Base-by-base conservation (phyloP, 2,329 filamentous ascomycete species). In the Elsinoe australis region DNA sequence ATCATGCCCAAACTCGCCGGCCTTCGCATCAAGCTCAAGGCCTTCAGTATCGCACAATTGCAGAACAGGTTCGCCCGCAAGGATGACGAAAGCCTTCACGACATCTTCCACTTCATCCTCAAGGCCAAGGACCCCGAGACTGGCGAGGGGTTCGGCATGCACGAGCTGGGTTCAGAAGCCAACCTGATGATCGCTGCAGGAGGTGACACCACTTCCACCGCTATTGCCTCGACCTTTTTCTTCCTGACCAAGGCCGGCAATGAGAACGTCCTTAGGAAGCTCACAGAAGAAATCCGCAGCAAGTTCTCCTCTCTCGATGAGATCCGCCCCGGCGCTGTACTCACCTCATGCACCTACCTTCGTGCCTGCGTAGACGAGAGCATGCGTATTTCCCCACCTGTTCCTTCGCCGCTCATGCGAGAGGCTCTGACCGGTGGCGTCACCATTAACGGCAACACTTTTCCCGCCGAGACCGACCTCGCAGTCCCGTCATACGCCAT, bases 351-450 rank as follows among this genome's bases (percentile, higher is more conserved):
- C 53, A 50, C 46, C 0, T 75, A 73, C 52, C 59, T 75, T 1
- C 62, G 64, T 4, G 72, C 71, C 3, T 67, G 65, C 48, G 64
- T 76, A 32, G 66, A 74, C 34, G 72, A 76, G 54, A 59, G 66
- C 0, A 59, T 75, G 49, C 66, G 73, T 12, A 59, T 73, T 44
- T 67, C 67, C 3, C 70, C 73, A 2, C 65, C 70, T 0, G 66
- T 69, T 1, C 59, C 63, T 46, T 54, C 58, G 46, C 47, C 62
- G 46, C 47, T 70, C 36, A 53, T 58, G 47, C 53, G 68, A 6
- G 60, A 67, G 47, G 59, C 64, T 12, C 53, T 61, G 10, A 34
- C 51, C 32, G 61, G 51, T 51, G 66, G 53, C 47, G 54, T 63
- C 1, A 26, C 51, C 1, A 58, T 71, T 26, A 61, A 63, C 15